Evolutionary conservation across 805 yeast genomes (phyloP).

Genomic region (Metschnikowia cerradonensis): DNA sequence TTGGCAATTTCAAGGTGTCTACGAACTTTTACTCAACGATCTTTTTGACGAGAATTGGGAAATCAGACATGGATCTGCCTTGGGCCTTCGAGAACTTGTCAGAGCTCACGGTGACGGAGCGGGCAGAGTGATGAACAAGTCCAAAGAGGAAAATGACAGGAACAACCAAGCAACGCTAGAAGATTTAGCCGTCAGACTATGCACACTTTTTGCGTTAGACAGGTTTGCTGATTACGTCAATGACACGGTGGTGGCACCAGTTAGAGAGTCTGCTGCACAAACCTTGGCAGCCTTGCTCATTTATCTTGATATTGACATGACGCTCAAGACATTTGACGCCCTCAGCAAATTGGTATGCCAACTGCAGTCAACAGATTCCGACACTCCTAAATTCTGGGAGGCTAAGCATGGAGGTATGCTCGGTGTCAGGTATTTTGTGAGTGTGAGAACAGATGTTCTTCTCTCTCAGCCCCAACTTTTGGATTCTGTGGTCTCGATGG

Average conservation of each 20-base stretch:
- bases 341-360: conserved; percentile 71
- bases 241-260: conserved; percentile 98
- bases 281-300: conserved; percentile 81
- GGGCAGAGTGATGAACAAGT: conserved; percentile 69
- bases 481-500: conserved; percentile 75
- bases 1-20: conserved; percentile 95
- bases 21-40: conserved; percentile 74
- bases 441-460: conserved; percentile 79
- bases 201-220: conserved; percentile 87
- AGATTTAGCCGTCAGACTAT: conserved; percentile 79
- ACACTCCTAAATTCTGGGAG: conserved; percentile 72
- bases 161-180: conserved; percentile 72
- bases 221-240: conserved; percentile 96
- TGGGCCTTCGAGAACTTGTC: conserved; percentile 85
- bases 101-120: conserved; percentile 81
- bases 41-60: conserved; percentile 90
- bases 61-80: conserved; percentile 89
- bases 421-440: conserved; percentile 87
- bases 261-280: conserved; percentile 94
- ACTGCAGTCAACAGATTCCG: conserved; percentile 36
- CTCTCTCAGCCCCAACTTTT: conserved; percentile 54
- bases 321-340: conserved; percentile 59
- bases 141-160: conserved; percentile 55
- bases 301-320: conserved; percentile 61
- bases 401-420: conserved; percentile 98